Evolutionary conservation across 2,329 filamentous ascomycete genomes (phyloP), one percentile per base, ranked within the genome.

Genomic region (Drechmeria coniospora): DNA sequence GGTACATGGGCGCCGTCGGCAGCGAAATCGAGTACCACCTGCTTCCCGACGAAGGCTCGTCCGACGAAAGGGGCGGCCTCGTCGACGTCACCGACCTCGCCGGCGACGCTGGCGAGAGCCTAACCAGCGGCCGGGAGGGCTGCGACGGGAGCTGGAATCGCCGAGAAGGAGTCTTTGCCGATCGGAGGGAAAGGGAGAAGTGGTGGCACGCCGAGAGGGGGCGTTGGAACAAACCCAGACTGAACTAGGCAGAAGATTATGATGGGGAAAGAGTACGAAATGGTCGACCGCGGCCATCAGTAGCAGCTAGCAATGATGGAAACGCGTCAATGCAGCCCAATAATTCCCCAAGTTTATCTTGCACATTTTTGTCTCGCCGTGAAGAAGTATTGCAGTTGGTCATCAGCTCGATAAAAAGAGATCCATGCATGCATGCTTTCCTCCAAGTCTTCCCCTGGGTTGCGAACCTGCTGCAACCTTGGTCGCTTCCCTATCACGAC

Each of bases 21-120:
- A 76, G 70, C 25, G 50, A 46, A 17, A 72, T 84, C 28, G 43
- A 50, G 12, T 84, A 83, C 41, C 53, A 59, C 22, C 52, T 84
- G 8, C 46, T 54, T 11, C 61, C 77, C 0, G 74, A 79, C 29
- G 38, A 46, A 0, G 69, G 69, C 0, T 65, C 59, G 1, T 55
- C 56, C 2, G 68, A 74, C 33, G 64, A 68, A 17, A 59, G 65
- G 26, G 66, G 70, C 11, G 65, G 68, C 2, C 48, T 76, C 3
- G 54, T 68, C 1, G 62, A 63, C 21, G 48, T 72, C 4, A 45
- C 54, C 5, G 66, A 72, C 28, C 37, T 75, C 11, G 38, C 68
- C 7, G 49, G 50, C 2, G 57, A 61, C 14, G 43, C 53, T 2
- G 65, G 61, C 11, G 68, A 71, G 42, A 53, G 50, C 14, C 36